Conservation (phyloP, 2,329 filamentous ascomycete species). For the Trichoderma sp. region DNA sequence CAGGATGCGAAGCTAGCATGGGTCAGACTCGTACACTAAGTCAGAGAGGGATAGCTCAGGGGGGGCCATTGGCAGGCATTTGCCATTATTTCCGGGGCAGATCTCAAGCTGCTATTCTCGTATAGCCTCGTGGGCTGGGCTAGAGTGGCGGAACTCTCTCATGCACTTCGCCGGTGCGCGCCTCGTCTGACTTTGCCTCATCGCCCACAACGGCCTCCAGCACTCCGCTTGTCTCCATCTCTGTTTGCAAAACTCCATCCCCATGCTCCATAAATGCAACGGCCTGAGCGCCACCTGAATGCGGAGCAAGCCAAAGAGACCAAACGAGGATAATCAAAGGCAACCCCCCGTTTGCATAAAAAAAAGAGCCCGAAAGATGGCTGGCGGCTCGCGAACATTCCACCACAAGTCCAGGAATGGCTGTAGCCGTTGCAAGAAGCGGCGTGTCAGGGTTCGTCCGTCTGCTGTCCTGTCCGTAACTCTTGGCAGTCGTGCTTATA, state of each 20-base stretch:
- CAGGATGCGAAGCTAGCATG: background rate
- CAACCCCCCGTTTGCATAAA: background rate
- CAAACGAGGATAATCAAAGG: background rate
- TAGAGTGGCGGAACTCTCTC: background rate
- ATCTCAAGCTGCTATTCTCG: conserved; percentile 1
- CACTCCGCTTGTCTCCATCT: background rate
- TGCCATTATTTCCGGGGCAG: background rate
- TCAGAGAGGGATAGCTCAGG: background rate
- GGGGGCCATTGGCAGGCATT: background rate
- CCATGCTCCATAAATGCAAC: conserved; percentile 8
- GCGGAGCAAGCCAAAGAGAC: background rate
- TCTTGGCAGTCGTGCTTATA: background rate
- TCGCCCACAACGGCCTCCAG: conserved; percentile 3
- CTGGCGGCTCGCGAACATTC: conserved; percentile 4
- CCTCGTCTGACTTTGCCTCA: background rate
- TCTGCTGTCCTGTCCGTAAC: background rate
- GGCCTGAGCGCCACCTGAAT: background rate
- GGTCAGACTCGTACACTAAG: conserved; percentile 12
- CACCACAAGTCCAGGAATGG: conserved; percentile 9
- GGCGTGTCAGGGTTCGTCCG: conserved; percentile 8
- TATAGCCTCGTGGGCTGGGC: background rate
- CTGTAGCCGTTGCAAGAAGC: conserved; percentile 14
- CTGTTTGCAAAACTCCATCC: background rate
- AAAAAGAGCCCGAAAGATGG: background rate
- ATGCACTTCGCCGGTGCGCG: background rate